Percentiles rank a stretch among this genome's conserved stretches.
phyloP scores from a whole-genome alignment of 169 alveolate genomes.

The Plasmodium berghei region DNA sequence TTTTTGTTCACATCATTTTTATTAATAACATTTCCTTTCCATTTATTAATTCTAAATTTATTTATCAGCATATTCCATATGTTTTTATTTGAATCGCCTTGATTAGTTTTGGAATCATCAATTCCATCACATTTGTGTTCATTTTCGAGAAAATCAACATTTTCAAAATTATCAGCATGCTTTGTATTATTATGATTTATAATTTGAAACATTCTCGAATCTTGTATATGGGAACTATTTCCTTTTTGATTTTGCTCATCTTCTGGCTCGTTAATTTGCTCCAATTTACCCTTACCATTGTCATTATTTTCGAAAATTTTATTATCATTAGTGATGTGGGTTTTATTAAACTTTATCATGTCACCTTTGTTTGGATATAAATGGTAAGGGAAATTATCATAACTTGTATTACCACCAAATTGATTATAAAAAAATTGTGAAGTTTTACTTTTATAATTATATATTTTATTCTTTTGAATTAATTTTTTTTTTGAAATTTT shows the following conservation, averaged over 20 bases:
- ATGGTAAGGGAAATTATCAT: not conserved
- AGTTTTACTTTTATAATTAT: conserved; percentile 6
- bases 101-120: not conserved
- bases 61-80: conserved; percentile 8
- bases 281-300: not conserved
- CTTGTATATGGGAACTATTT: too few species aligned
- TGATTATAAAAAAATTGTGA: not conserved
- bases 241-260: too few species aligned
- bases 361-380: too few species aligned
- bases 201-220: too few species aligned
- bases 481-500: conserved; percentile 22
- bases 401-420: not conserved
- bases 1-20: not conserved
- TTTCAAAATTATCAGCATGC: not conserved
- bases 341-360: too few species aligned
- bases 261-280: not conserved
- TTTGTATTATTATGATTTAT: too few species aligned
- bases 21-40: conserved; percentile 32
- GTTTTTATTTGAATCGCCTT: not conserved
- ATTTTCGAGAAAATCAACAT: too few species aligned
- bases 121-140: not conserved
- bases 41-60: conserved; percentile 16
- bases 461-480: conserved; percentile 7
- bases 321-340: not conserved
- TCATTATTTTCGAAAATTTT: not conserved